Base-by-base conservation (phyloP, 768 basidiomycete species). In the Suillus fuscotomentosus region DNA sequence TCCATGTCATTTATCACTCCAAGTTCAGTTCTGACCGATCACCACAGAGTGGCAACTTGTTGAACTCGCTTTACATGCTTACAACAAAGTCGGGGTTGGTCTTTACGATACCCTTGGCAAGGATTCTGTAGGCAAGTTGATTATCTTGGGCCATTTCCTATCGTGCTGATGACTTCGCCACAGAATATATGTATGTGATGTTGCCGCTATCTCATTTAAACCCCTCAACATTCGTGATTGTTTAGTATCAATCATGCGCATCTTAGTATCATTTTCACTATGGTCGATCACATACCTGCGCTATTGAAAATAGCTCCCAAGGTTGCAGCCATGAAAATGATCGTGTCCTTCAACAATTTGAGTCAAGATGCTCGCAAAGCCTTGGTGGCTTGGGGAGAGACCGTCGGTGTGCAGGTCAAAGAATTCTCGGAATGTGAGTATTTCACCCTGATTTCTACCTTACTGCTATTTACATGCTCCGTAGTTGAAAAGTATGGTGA, bases 31-130 rank as follows among this genome's bases (percentile, higher is more conserved):
- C 31, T 47, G 43, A 42, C 45, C 66, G 69, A 56, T 70, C 6
- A 17, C 15, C 59, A 56, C 68, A 92, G 97, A 97, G 77, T 99
- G 97, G 97, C 96, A 98, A 77, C 78, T 97, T 38, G 81, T 96
- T 54, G 95, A 97, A 70, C 80, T 95, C 61, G 90, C 94, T 15
- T 80, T 88, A 64, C 87, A 91, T 60, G 89, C 87, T 10, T 98
- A 97, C 74, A 82, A 84, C 27, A 88, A 92, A 73, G 90, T 97
- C 42, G 86, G 88, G 8, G 94, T 97, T 66, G 90, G 89, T 71
- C 80, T 99, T 66, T 99, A 99, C 77, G 95, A 99, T 72, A 98
- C 96, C 0, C 80, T 99, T 53, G 97, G 97, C 14, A 88, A 88
- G 67, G 91, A 95, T 71, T 89, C 93, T 59, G 93, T 95, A 65